Percentiles rank a stretch among this genome's conserved stretches.
These are phyloP conservation scores for Lablab purpureus DNA, from an alignment of 306 rosid genomes.

Conservation along the genomic window DNA sequence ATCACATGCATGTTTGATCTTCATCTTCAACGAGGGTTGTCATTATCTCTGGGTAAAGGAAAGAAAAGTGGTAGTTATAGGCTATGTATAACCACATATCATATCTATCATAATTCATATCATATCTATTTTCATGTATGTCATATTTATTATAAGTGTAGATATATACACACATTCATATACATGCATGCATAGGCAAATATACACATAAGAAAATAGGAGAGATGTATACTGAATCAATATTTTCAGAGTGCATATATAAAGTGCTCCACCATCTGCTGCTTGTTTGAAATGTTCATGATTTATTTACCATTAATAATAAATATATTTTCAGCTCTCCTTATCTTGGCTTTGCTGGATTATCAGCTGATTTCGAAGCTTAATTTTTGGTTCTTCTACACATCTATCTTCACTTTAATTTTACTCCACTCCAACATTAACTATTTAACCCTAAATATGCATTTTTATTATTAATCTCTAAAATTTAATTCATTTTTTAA, in stretches of 20 bases:
- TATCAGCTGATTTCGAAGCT: neutral
- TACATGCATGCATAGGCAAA: slow-evolving; percentile 12
- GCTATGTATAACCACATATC: neutral
- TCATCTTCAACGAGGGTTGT: neutral
- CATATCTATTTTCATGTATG: neutral
- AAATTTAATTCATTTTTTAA: neutral
- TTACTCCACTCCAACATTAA: no score
- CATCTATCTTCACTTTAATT: neutral
- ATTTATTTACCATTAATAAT: neutral
- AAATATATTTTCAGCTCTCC: neutral
- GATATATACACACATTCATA: neutral
- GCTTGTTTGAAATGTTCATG: slow-evolving; percentile 18
- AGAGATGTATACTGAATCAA: slow-evolving; percentile 12
- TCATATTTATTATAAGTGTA: slow-evolving; percentile 11
- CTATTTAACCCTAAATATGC: no score
- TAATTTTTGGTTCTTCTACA: neutral
- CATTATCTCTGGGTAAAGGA: slow-evolving; percentile 3
- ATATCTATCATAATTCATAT: neutral
- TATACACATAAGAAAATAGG: slow-evolving; percentile 3
- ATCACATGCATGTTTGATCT: slow-evolving; percentile 40
- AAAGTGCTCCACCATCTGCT: neutral
- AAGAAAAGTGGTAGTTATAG: neutral
- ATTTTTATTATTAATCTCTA: neutral
- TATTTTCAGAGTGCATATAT: neutral
- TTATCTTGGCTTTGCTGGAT: neutral